Base-by-base conservation (phyloP, 2,329 filamentous ascomycete species). In the Hypoxylon sp. region DNA sequence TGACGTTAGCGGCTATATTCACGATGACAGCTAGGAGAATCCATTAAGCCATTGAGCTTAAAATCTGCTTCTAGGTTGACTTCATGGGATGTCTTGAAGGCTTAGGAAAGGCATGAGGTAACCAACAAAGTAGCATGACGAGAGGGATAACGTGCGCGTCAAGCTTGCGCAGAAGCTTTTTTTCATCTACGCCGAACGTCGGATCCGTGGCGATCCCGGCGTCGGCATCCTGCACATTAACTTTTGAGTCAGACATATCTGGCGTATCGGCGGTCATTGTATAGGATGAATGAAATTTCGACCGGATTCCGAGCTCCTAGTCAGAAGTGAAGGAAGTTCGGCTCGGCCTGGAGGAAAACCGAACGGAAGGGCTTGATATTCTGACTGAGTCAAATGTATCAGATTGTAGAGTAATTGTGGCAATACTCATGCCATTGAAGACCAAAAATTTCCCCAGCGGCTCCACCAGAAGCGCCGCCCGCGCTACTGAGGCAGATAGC, bases 61-160 rank as follows among this genome's bases (percentile, higher is more conserved):
- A 29, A 26, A 29, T 10, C 22, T 10, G 42, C 46, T 50, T 19
- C 5, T 19, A 37, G 39, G 48, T 24, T 26, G 10, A 19, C 11
- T 26, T 14, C 14, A 31, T 29, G 24, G 10, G 3, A 31, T 13
- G 9, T 26, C 9, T 39, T n/a, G 14, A 17, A 10, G 22, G 22
- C 24, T 44, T 24, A 26, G n/a, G 9, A 48, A 6, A 17, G 51
- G 26, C 10, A 50, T 39, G 17, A 9, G 50, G n/a, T 22, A 13
- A 73, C 75, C 72, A 24, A 76, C 75, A 95, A 14, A 92, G 79
- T 5, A 87, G 78, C 87, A 92, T 91, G 6, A 92, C 83, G 19
- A 92, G 81, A 2, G 91, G 91, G 13, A 93, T 84, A 26, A 93
- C 83, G 74, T 86, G 83, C 13, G 83, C 67, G 77, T 93, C 91